Conservation (phyloP, 2,329 filamentous ascomycete species). For the Stagonosporopsis chrysanthemi region DNA sequence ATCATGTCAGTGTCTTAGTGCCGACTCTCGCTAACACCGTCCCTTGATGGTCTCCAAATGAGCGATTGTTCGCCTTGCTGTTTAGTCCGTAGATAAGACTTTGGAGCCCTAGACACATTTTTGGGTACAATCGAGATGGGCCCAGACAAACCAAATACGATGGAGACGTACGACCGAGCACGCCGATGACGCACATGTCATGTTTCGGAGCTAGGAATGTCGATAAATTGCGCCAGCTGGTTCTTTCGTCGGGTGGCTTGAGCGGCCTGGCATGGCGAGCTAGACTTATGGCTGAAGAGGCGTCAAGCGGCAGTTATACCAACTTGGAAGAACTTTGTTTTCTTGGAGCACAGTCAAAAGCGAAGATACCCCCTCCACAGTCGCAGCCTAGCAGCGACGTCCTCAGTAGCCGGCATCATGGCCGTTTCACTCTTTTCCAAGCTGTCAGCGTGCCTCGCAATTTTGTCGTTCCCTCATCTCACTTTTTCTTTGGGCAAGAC, state of each 20-base stretch:
- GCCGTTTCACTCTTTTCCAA: conserved; percentile 4
- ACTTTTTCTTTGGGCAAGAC: conserved; percentile 41
- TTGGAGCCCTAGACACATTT: not conserved
- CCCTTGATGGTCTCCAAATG: not conserved
- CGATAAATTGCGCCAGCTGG: not conserved
- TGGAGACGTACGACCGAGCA: conserved; percentile 1
- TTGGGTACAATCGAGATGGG: not conserved
- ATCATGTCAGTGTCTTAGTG: not conserved
- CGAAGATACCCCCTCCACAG: not conserved
- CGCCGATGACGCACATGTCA: conserved; percentile 1
- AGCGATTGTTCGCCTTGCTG: not conserved
- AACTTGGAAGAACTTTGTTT: not conserved
- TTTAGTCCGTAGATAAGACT: not conserved
- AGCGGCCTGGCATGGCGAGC: not conserved
- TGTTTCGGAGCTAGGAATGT: not conserved
- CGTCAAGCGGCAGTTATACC: not conserved
- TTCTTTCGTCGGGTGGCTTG: not conserved
- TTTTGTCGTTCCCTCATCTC: conserved; percentile 5
- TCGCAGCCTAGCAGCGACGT: not conserved
- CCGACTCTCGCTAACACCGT: not conserved
- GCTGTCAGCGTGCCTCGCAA: conserved; percentile 5
- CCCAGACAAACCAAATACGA: not conserved
- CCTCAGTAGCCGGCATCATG: not conserved
- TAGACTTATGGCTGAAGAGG: not conserved
- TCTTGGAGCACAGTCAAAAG: conserved; percentile 2